A percentile compares a stretch with the other conserved stretches of the same genome.
phyloP scores from a whole-genome alignment of 257 asterid species.

The Petunia secreta region DNA sequence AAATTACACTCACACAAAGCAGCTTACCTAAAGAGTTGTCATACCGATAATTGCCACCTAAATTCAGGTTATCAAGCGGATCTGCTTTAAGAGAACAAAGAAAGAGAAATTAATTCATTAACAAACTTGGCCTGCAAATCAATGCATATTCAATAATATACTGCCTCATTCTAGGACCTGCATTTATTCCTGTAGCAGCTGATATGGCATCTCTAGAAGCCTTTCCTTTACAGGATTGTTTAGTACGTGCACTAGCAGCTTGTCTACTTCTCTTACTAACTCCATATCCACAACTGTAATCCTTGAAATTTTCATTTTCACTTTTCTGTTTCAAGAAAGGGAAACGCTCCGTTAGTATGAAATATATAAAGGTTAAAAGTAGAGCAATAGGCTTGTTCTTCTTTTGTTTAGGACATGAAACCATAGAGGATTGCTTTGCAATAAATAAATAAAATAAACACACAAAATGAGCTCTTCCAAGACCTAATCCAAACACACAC shows the following conservation, averaged over 20 bases:
- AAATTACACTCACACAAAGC: neutral
- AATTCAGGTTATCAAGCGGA: constrained; percentile 43
- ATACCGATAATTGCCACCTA: constrained; percentile 54
- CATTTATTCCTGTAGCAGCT: constrained; percentile 19
- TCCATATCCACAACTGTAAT: constrained; percentile 1
- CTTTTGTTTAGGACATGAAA: too few relatives aligned
- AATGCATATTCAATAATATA: neutral
- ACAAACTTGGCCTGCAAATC: constrained; percentile 15
- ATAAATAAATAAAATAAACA: too few relatives aligned
- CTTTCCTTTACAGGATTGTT: constrained; percentile 19
- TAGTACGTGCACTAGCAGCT: neutral
- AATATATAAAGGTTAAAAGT: neutral
- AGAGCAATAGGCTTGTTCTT: too few relatives aligned
- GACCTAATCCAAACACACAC: too few relatives aligned
- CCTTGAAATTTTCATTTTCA: neutral
- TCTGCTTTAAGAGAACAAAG: constrained; percentile 39
- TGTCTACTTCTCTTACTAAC: constrained; percentile 2
- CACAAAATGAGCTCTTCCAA: too few relatives aligned
- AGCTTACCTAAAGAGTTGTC: constrained; percentile 85
- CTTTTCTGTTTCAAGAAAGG: neutral
- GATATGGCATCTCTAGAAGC: constrained; percentile 13
- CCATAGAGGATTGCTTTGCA: too few relatives aligned
- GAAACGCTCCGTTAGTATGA: neutral
- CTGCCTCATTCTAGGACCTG: neutral
- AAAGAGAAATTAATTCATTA: constrained; percentile 29